Evolutionary conservation across 306 rosid genomes (phyloP), one percentile per base, ranked within the genome.

Genomic region (Sesbania bispinosa): DNA sequence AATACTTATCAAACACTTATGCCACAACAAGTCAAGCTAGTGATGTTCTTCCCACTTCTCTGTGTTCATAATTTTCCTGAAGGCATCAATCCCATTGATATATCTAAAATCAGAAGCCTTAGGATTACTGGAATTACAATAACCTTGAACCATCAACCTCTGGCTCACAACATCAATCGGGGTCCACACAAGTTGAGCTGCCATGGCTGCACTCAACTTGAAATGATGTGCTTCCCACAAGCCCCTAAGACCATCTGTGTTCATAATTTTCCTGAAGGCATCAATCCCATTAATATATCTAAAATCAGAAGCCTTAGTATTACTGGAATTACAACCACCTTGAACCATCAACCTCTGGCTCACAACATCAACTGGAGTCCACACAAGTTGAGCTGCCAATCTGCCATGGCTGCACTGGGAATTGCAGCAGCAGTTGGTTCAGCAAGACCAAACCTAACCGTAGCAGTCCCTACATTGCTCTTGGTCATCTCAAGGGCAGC

Each of bases 111-210:
- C n/a, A n/a, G n/a, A n/a, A n/a, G n/a, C n/a, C n/a, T n/a, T n/a
- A n/a, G n/a, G n/a, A n/a, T n/a, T n/a, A n/a, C n/a, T n/a, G n/a
- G 82, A 45, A 60, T 43, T 74, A 19, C 61, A 33, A 8, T 76
- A 32, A 42, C 83, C 69, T 67, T 90, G 92, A 67, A 90, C 90
- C 96, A 90, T 90, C 32, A 90, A 67, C 45, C 96, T 88, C 48
- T 84, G 92, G 65, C 96, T 90, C 73, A 90, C 86, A 53, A 88
- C 96, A 78, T 88, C 96, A 8, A 83, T 71, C 0, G 94, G 94
- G 38, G 92, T 84, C 92, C 94, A 88, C 15, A 88, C 90, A 14
- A 90, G 84, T 79, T 90, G 96, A 21, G 96, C 92, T 1, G 96
- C 96, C 83, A 84, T 75, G 15, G 94, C 84, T 0, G 92, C 88